These are phyloP conservation scores for Acarospora socialis DNA, from an alignment of 2,329 filamentous ascomycete genomes.

Conservation along the genomic window DNA sequence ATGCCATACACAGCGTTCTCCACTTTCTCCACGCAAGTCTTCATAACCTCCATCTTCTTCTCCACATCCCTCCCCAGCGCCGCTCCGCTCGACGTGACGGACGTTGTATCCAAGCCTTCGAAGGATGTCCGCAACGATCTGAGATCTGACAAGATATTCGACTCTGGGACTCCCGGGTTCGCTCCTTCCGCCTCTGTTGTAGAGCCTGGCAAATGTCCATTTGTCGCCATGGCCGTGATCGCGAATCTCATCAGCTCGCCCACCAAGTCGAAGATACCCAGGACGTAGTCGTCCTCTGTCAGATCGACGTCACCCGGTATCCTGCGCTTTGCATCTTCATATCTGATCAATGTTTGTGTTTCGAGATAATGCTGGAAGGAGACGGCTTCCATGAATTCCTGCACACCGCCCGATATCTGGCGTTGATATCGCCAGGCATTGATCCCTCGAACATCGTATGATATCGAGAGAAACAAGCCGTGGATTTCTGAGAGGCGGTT, in stretches of 20 bases:
- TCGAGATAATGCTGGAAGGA: slow-evolving; percentile 80
- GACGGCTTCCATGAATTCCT: slow-evolving; percentile 88
- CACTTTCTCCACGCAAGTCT: slow-evolving; percentile 81
- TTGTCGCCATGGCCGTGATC: slow-evolving; percentile 72
- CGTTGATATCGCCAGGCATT: slow-evolving; percentile 72
- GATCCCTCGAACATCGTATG: slow-evolving; percentile 59
- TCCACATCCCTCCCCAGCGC: slow-evolving; percentile 45
- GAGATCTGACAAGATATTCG: slow-evolving; percentile 66
- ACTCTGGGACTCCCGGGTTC: slow-evolving; percentile 20
- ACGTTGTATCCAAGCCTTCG: slow-evolving; percentile 51
- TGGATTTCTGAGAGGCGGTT: slow-evolving; percentile 57
- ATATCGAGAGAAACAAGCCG: slow-evolving; percentile 51
- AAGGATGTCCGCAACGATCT: slow-evolving; percentile 62
- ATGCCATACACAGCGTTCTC: slow-evolving; percentile 82
- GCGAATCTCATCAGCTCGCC: slow-evolving; percentile 97
- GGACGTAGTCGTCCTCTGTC: slow-evolving; percentile 71
- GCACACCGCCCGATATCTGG: slow-evolving; percentile 64
- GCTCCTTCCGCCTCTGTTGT: slow-evolving; percentile 10
- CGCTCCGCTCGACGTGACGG: slow-evolving; percentile 27
- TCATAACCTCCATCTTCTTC: slow-evolving; percentile 78
- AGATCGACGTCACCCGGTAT: slow-evolving; percentile 43
- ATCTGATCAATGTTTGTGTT: slow-evolving; percentile 58
- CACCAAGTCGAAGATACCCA: slow-evolving; percentile 84
- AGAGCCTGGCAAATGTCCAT: slow-evolving; percentile 31
- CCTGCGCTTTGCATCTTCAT: slow-evolving; percentile 40